Evolutionary conservation across 768 basidiomycete species (phyloP), one percentile per base, ranked within the genome.

Genomic region (Leccinum pellstonianum): DNA sequence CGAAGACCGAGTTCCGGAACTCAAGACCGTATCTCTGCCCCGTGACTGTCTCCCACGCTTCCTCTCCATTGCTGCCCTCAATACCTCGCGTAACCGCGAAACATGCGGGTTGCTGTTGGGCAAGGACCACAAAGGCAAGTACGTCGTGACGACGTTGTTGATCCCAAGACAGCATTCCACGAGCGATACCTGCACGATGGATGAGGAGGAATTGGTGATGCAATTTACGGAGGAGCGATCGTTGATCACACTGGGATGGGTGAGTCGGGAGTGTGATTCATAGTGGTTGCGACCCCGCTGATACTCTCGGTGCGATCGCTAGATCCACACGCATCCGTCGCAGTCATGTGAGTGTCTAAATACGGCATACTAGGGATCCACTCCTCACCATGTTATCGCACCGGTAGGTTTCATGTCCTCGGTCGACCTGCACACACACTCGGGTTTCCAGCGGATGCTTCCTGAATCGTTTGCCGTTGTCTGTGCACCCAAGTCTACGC

Each of bases 301-400:
- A 67, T 10, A 19, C 15, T 15, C 41, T 23, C 15, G 43, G 15
- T 15, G 17, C 35, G 43, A 55, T 35, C 49, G 19, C 23, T 68
- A 95, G 92, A 95, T 95, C 65, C 93, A 95, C 75, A 95, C 92
- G 0, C 93, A 95, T 70, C 93, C 93, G 1, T 88, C 91, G 5
- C 93, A 95, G 64, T 88, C 88, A 56, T 94, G 93, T 87, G 62
- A 60, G 85, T 78, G 8, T 33, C 35, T 21, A 3, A 41, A 29
- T 33, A 29, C 14, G 43, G 27, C 60, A 38, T 47, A 9, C 11
- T 38, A 27, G 43, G 25, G 3, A 15, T 51, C 17, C n/a, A 3
- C 37, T 54, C 58, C 54, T 59, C 43, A 64, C 12, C 14, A 10
- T 46, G 21, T 9, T 29, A 23, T 38, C 12, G 21, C 27, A 1